phyloP scores from a whole-genome alignment of 768 basidiomycete genomes.

The Agrocybe praecox region DNA sequence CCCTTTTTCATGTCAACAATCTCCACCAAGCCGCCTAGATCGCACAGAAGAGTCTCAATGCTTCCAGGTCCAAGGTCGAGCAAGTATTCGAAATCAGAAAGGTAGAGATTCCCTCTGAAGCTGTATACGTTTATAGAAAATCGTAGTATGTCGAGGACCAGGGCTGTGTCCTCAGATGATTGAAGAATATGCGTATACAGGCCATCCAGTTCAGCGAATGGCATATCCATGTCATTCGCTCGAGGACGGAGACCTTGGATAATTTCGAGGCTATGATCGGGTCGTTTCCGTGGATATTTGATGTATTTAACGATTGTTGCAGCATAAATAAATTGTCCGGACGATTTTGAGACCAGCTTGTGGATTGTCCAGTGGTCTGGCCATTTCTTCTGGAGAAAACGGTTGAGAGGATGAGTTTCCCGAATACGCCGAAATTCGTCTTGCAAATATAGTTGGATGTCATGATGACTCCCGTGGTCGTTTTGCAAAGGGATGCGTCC shows the following conservation, averaged over 20 bases:
- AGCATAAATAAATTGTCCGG: constrained; percentile 15
- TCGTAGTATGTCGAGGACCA: too few species aligned
- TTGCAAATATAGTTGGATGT: constrained; percentile 1
- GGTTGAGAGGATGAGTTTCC: not conserved
- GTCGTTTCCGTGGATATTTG: not conserved
- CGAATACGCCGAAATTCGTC: not conserved
- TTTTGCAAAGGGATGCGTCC: constrained; percentile 3
- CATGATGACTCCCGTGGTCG: not conserved
- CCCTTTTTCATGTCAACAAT: too few species aligned
- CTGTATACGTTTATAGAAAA: too few species aligned
- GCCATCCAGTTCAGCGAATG: constrained; percentile 10
- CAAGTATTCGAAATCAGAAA: too few species aligned
- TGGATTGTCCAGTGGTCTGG: constrained; percentile 1
- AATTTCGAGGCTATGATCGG: not conserved
- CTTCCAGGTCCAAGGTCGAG: too few species aligned
- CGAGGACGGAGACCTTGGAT: not conserved
- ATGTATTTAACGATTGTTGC: constrained; percentile 10
- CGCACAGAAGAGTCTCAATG: too few species aligned
- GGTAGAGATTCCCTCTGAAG: too few species aligned
- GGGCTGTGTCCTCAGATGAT: not conserved
- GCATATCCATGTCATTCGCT: not conserved
- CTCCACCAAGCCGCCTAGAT: too few species aligned
- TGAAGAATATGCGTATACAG: constrained; percentile 9
- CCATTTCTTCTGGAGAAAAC: not conserved
- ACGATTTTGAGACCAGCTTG: constrained; percentile 5